A percentile compares a stretch with the other conserved stretches of the same genome.
Evolutionary conservation across 257 asterid genomes (phyloP).

Genomic region (Lantana camara): DNA sequence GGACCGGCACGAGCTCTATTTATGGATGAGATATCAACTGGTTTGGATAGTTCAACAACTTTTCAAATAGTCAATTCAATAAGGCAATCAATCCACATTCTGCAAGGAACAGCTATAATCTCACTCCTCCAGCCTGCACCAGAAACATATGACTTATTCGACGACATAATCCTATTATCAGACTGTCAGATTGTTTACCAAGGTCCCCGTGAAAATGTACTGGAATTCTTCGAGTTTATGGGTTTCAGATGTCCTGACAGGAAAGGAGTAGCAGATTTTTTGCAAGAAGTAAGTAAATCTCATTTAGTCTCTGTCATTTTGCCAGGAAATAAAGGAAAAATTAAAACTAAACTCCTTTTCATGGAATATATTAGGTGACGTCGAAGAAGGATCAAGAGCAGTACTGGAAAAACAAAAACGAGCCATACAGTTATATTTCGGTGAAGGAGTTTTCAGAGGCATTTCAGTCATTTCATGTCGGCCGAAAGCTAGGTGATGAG

Average conservation of each 20-base stretch:
- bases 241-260: conserved; percentile 89
- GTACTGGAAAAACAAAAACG: conserved; percentile 65
- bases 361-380: conserved; percentile 52
- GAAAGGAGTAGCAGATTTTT: conserved; percentile 90
- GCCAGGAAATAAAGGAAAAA: neutral
- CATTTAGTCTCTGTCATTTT: neutral
- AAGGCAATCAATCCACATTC: conserved; percentile 71
- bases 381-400: conserved; percentile 92
- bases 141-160: conserved; percentile 77
- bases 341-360: neutral
- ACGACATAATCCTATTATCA: conserved; percentile 77
- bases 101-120: conserved; percentile 80
- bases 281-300: conserved; percentile 86
- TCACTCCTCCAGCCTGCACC: conserved; percentile 96
- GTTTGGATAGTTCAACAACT: conserved; percentile 90
- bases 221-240: conserved; percentile 73
- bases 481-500: conserved; percentile 64
- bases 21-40: conserved; percentile 97
- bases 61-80: conserved; percentile 79
- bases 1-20: conserved; percentile 89
- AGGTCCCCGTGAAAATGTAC: conserved; percentile 77
- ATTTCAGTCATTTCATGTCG: conserved; percentile 68
- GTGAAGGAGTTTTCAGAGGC: conserved; percentile 72
- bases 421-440: conserved; percentile 55
- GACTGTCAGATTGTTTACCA: conserved; percentile 83